Base-by-base conservation (phyloP, 2,329 filamentous ascomycete species). In the Calonectria hawksworthii region DNA sequence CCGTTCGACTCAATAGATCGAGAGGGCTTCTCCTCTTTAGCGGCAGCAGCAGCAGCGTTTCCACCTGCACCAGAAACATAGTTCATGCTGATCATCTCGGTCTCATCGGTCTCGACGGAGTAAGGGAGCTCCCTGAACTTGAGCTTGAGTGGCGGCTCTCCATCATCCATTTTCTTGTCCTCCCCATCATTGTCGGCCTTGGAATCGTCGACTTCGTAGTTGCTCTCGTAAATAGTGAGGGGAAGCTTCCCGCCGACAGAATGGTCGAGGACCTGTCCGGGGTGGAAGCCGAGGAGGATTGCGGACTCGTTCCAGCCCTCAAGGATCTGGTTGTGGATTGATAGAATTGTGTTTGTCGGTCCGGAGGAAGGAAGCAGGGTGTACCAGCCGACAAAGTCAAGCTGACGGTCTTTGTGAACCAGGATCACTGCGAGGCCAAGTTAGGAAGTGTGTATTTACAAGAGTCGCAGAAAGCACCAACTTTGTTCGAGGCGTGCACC, bases 21-120 rank as follows among this genome's bases (percentile, higher is more conserved):
- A 54, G 82, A 82, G 3, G 83, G 83, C n/a, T 86, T 83, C 72
- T 88, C 87, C 72, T 88, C 87, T 79, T 85, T 86, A 70, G 80
- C 77, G 34, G 92, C 87, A 38, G 92, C 92, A 14, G 94, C 93
- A 30, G 96, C 96, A 81, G 79, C 79, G 38, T 95, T 96, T 63
- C 94, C 95, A 61, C 94, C 94, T 50, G 94, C 95, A 68, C 93
- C 93, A 0, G 96, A 96, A 26, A 99, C 94, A 78, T 96, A 98
- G 85, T 98, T 96, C 81, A 99, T 95, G 79, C 95, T 94, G 78
- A 99, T 99, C 96, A 98, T 98, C 85, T 99, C 97, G 1, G 96
- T 96, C 84, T 99, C 96, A 13, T 95, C 95, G 0, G 96, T 98
- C 86, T 99, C 97, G 2, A 99, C 93, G 0, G 94, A 94, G 84